A percentile compares a stretch with the other conserved stretches of the same genome.
phyloP scores from a whole-genome alignment of 306 rosid species.

The Ormosia semicastrata region DNA sequence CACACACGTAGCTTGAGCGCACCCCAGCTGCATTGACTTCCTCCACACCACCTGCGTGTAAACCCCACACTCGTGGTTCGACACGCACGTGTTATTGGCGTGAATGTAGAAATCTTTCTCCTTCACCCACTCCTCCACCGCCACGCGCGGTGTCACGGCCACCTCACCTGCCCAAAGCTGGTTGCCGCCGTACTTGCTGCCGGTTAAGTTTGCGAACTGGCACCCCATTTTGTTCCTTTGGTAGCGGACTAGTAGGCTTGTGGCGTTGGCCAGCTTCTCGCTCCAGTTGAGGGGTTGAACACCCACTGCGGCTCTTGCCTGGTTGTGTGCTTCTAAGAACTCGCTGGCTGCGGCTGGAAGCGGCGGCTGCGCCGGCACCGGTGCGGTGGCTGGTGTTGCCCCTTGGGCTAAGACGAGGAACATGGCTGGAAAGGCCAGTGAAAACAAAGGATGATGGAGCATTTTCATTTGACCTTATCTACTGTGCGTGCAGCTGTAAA shows the following conservation, averaged over 20 bases:
- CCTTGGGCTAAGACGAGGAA: slow-evolving; percentile 7
- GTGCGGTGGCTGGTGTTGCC: slow-evolving; percentile 3
- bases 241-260: slow-evolving; percentile 56
- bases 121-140: slow-evolving; percentile 73
- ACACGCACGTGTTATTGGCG: slow-evolving; percentile 53
- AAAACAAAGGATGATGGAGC: not conserved
- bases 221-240: slow-evolving; percentile 68
- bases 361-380: not conserved
- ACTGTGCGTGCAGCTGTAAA: not conserved
- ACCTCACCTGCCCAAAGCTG: slow-evolving; percentile 59
- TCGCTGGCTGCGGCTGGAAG: slow-evolving; percentile 43
- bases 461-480: not conserved
- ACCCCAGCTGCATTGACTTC: slow-evolving; percentile 60
- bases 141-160: slow-evolving; percentile 48
- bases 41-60: slow-evolving; percentile 90
- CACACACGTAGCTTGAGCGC: slow-evolving; percentile 60
- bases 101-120: slow-evolving; percentile 67
- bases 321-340: slow-evolving; percentile 69
- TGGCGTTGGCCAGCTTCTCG: slow-evolving; percentile 54
- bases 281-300: slow-evolving; percentile 69
- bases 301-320: slow-evolving; percentile 74
- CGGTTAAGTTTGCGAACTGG: slow-evolving; percentile 60
- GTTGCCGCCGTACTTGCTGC: slow-evolving; percentile 68
- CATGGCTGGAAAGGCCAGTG: slow-evolving; percentile 11
- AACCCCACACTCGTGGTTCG: slow-evolving; percentile 62